Evolutionary conservation across 805 yeast genomes (phyloP), one percentile per base, ranked within the genome.

Genomic region (Metschnikowia lachancei): DNA sequence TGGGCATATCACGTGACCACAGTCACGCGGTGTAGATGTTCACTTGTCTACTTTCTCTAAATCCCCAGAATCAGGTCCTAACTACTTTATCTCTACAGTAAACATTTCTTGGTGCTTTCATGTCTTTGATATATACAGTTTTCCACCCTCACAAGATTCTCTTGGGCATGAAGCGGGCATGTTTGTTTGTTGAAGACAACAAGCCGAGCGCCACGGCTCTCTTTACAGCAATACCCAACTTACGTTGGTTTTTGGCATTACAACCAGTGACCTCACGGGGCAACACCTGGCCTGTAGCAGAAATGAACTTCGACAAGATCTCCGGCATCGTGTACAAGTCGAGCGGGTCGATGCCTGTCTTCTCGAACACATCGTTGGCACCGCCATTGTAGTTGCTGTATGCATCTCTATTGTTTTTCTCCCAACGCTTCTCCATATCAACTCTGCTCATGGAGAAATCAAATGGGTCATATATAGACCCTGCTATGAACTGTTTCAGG

Each of bases 191-290:
- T 50, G 82, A 72, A 36, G 94, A 82, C 62, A 90, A 70, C 50
- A 89, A 73, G 0, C 97, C 97, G 45, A 85, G 81, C 3, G 85
- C 82, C 61, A 92, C 80, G 13, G 91, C 83, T 56, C 96, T 77
- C 61, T 86, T 82, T 38, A 90, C 76, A 14, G 96, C 95, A 56
- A 80, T 85, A 1, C 90, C 74, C 56, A 90, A 66, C 55, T 77
- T 74, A 59, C 80, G 81, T 62, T 90, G 96, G 58, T 85, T 86
- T 53, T 71, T 74, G 10, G 77, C 76, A 33, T 71, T 76, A 51
- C 87, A 75, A 4, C 92, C 90, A 2, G 89, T 82, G 13, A 81
- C 78, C 43, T 81, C 80, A 49, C 92, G 77, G 17, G 89, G 87
- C 43, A 82, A 67, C 36, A 90, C 88, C 58, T 81, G 82, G 14